A percentile compares a stretch with the other conserved stretches of the same genome.
phyloP scores from a whole-genome alignment of 495 filamentous ascomycete species.

The Aspergillus biplanus region DNA sequence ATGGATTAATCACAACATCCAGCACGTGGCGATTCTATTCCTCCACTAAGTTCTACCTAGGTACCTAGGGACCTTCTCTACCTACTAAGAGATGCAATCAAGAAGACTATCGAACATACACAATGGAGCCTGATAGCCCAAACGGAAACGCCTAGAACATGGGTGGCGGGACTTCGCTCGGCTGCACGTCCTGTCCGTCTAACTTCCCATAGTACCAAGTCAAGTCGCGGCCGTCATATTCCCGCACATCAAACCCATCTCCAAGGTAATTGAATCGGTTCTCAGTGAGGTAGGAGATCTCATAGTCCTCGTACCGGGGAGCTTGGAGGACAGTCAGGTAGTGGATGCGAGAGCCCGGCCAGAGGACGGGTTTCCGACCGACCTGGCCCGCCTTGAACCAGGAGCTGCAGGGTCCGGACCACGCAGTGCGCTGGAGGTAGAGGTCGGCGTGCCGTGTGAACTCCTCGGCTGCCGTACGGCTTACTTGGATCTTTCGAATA shows the following conservation, averaged over 20 bases:
- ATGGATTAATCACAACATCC: too few species aligned
- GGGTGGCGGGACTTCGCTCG: not conserved
- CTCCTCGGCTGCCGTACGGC: not conserved
- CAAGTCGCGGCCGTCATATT: not conserved
- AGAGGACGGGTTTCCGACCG: not conserved
- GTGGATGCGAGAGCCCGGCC: not conserved
- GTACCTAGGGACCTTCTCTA: too few species aligned
- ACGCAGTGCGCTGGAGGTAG: not conserved
- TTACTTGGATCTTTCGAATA: not conserved
- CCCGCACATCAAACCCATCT: slow-evolving; percentile 1
- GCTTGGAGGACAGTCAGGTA: not conserved
- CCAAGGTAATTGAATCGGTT: slow-evolving; percentile 2
- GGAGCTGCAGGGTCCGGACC: not conserved
- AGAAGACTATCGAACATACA: too few species aligned
- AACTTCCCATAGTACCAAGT: not conserved
- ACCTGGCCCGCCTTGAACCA: not conserved
- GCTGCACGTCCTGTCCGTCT: not conserved
- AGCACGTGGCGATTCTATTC: too few species aligned
- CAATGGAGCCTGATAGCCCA: too few species aligned
- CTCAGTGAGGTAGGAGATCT: not conserved
- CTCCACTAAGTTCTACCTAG: too few species aligned
- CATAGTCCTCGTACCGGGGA: not conserved
- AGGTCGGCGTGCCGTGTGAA: not conserved
- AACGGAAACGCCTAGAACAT: not conserved
- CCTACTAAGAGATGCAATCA: too few species aligned